A percentile compares a stretch with the other conserved stretches of the same genome.
Conservation (phyloP, 2,329 filamentous ascomycete species). For the Pseudogymnoascus sp. region DNA sequence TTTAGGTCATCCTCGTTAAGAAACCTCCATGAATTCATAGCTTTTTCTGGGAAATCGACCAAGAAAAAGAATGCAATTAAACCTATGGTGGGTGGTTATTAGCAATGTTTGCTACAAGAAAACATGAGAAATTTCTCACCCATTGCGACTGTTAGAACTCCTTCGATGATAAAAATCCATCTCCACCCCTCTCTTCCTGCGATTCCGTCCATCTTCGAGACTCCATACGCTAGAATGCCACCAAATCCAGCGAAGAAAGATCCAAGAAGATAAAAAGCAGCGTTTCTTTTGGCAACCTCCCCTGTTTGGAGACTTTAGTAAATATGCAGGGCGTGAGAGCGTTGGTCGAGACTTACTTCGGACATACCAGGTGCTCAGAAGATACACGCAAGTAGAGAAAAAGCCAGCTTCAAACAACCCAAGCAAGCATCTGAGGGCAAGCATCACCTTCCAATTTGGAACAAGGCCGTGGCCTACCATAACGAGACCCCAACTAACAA, state of each 20-base stretch:
- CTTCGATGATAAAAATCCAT: slow-evolving; percentile 44
- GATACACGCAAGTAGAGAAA: slow-evolving; percentile 27
- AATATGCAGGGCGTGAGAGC: background rate
- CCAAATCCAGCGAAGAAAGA: slow-evolving; percentile 43
- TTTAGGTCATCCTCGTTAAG: slow-evolving; percentile 40
- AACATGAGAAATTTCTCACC: background rate
- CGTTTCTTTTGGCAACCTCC: slow-evolving; percentile 22
- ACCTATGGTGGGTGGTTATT: background rate
- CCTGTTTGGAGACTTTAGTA: background rate
- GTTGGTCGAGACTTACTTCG: slow-evolving; percentile 11
- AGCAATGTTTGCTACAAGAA: background rate
- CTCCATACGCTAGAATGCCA: slow-evolving; percentile 45
- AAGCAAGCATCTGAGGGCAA: slow-evolving; percentile 36
- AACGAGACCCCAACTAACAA: background rate
- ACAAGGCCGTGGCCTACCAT: slow-evolving; percentile 49
- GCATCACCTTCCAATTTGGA: slow-evolving; percentile 31
- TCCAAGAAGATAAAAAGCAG: slow-evolving; percentile 45
- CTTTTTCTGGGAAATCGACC: slow-evolving; percentile 53
- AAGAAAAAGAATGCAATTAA: slow-evolving; percentile 46
- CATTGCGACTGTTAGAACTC: background rate
- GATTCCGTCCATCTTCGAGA: slow-evolving; percentile 41
- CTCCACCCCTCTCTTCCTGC: slow-evolving; percentile 46
- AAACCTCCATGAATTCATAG: slow-evolving; percentile 37
- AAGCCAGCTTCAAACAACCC: slow-evolving; percentile 29
- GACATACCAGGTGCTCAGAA: slow-evolving; percentile 28